Base-by-base conservation (phyloP, 805 yeast genomes). In the Grigorovia humatica region DNA sequence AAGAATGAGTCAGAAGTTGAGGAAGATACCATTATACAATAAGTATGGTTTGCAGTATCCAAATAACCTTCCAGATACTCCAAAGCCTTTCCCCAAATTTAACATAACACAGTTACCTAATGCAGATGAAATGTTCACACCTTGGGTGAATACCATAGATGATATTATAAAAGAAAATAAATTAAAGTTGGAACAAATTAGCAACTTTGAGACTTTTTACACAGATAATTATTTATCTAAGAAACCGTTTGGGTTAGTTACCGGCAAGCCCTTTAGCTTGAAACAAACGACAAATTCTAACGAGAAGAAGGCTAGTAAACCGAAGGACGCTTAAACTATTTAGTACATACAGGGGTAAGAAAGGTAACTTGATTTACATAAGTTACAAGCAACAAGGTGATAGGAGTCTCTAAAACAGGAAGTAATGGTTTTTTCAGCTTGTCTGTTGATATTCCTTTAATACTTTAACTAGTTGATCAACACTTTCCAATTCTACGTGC, bases 401-500 rank as follows among this genome's bases (percentile, higher is more conserved):
- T 23, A 13, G 8, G 19, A 19, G 48, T 32, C 27, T 20, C 17
- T 12, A 43, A 23, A 7, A 23, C 15, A 35, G 35, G 27, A 23
- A 23, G 27, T 23, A 23, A 6, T 23, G 27, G 17, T 23, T 38
- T 32, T n/a, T 9, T 32, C 15, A 32, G 8, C 8, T 13, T 32
- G 15, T 9, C 15, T 13, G 4, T 62, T 87, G 86, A 46, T 74
- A 72, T 51, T 83, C 90, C 71, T 88, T 88, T 66, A 93, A 77
- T 66, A 86, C 87, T 49, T 76, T 64, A 51, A 93, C 70, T 62
- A 93, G 75, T 69, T 88, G 96, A 64, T 88, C 97, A 46, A 89
- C 96, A 49, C 76, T 71, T 15, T 71, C 79, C 20, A 93, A 95
- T 70, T 78, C 87, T 57, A 85, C 70, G 65, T 98, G 98, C 2